phyloP scores from a whole-genome alignment of 73 alveolate genomes.

The Paramecium octaurelia region DNA sequence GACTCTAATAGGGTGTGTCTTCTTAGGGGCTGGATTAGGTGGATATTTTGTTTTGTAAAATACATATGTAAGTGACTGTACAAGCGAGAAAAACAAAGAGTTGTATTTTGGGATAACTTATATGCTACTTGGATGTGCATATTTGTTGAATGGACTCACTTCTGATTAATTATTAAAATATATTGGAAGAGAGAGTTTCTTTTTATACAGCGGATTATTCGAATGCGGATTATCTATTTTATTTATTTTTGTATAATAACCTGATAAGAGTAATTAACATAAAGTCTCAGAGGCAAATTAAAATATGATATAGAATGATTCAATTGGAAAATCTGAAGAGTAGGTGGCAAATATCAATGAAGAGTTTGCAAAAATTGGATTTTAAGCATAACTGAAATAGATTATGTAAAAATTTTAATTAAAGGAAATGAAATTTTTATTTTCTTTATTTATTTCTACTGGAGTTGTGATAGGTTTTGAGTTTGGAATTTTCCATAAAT shows the following conservation, averaged over 20 bases:
- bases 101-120: not conserved
- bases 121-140: not conserved
- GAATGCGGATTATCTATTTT: not conserved
- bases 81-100: not conserved
- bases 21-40: not conserved
- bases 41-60: slow-evolving; percentile 5
- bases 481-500: not conserved
- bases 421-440: not conserved
- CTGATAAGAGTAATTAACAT: not conserved
- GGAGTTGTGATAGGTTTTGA: not conserved
- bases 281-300: not conserved
- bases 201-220: not conserved
- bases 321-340: not conserved
- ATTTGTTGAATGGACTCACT: not conserved
- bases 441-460: not conserved
- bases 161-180: not conserved
- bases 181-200: not conserved
- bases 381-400: not conserved
- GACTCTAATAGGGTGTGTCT: not conserved
- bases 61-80: slow-evolving; percentile 6
- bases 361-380: not conserved
- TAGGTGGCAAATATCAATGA: not conserved
- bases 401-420: not conserved
- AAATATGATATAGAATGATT: not conserved
- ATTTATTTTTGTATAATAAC: not conserved